Evolutionary conservation across 768 basidiomycete species (phyloP), one percentile per base, ranked within the genome.

Genomic region (Termitomyces sp.): DNA sequence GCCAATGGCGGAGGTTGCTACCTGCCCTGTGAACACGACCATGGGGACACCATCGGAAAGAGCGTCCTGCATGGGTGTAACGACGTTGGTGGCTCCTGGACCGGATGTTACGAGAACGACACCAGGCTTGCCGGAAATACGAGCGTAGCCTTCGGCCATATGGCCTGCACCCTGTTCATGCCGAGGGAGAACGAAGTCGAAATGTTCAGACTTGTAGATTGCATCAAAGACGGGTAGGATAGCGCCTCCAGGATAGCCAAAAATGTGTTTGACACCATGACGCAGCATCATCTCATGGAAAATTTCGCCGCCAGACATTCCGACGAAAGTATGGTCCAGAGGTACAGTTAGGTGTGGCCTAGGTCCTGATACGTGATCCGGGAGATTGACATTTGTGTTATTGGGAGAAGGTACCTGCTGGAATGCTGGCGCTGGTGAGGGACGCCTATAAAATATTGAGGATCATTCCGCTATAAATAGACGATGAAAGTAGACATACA

Each of bases 281-380:
- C 96, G 83, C 59, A 95, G 86, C 92, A 99, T 96, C 96, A 99
- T 98, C 75, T 99, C 96, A 72, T 99, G 95, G 77, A 99, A 97
- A 69, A 99, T 98, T 73, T 98, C 84, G 27, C 96, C 96, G 12
- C 96, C 96, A 21, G 93, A 92, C 71, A 95, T 82, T 48, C 96
- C 97, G 54, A 98, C 82, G 67, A 99, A 98, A 8, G 90, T 87
- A 65, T 86, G 81, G 69, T 95, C 92, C 58, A 90, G 73, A 40
- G 78, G 78, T 21, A 75, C 73, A 60, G 76, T 77, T 1, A 81
- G 77, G 29, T 74, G 70, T 5, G 71, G 75, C 0, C 75, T 73
- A 12, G 75, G 75, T 10, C 73, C 73, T 25, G 69, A 59, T 52
- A 74, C 69, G 44, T 70, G 64, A 31, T 66, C 52, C 17, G 75